These are phyloP conservation scores for Camellia sinensis DNA, from an alignment of 148 eudicot genomes.

Conservation along the genomic window DNA sequence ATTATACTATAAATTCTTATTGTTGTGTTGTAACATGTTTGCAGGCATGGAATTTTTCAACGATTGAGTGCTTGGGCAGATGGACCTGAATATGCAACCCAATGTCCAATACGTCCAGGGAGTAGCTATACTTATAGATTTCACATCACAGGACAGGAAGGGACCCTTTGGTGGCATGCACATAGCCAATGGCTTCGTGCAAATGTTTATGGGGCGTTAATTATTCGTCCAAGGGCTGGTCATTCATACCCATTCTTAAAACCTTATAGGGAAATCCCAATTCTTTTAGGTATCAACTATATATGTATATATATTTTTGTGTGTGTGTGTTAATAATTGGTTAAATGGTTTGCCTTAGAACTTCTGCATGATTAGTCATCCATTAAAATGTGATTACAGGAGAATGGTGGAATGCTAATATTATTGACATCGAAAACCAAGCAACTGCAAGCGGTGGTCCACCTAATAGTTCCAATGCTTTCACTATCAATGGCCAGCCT, in stretches of 20 bases:
- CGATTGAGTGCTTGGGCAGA: conserved; percentile 64
- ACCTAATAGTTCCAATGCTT: conserved; percentile 58
- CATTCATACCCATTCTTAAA: conserved; percentile 57
- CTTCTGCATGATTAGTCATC: neutral
- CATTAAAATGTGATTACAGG: conserved; percentile 29
- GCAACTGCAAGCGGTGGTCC: conserved; percentile 40
- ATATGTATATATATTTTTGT: too few species aligned
- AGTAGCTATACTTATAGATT: conserved; percentile 52
- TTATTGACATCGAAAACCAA: conserved; percentile 36
- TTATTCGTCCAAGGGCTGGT: conserved; percentile 60
- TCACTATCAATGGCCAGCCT: conserved; percentile 62
- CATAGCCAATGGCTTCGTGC: conserved; percentile 77
- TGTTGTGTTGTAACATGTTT: neutral
- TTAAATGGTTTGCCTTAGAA: neutral
- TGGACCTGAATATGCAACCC: conserved; percentile 65
- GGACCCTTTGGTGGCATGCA: conserved; percentile 96
- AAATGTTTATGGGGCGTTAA: conserved; percentile 70
- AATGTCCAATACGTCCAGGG: conserved; percentile 72
- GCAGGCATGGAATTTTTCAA: conserved; percentile 73
- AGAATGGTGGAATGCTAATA: conserved; percentile 78
- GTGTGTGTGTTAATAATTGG: too few species aligned
- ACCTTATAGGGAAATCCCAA: conserved; percentile 52
- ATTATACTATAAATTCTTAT: neutral
- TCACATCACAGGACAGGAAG: conserved; percentile 55
- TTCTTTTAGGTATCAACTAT: conserved; percentile 51